A percentile compares a stretch with the other conserved stretches of the same genome.
Evolutionary conservation across 164 flowering plant species (phyloP).

Genomic region (Hamamelis virginiana): DNA sequence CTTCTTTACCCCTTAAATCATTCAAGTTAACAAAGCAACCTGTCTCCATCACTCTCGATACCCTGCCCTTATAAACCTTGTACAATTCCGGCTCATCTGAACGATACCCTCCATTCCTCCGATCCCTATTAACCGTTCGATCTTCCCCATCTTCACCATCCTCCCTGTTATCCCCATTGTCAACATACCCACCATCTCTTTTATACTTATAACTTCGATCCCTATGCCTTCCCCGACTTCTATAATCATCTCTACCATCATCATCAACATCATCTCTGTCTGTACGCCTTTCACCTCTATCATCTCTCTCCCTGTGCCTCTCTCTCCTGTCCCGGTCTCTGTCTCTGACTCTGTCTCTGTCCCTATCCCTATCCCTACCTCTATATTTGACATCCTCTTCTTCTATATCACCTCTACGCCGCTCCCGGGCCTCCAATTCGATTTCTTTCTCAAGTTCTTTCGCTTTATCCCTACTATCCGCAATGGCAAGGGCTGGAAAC

Average conservation of each 20-base stretch:
- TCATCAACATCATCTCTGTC: constrained; percentile 16
- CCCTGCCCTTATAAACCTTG: constrained; percentile 70
- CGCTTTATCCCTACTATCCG: constrained; percentile 54
- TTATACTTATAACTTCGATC: constrained; percentile 20
- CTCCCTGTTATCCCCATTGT: constrained; percentile 16
- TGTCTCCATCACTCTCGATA: constrained; percentile 77
- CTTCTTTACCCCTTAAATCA: constrained; percentile 79
- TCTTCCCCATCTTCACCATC: constrained; percentile 22
- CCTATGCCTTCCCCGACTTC: constrained; percentile 13
- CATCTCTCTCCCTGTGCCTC: constrained; percentile 22
- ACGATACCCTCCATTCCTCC: constrained; percentile 17
- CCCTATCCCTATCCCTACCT: constrained; percentile 26
- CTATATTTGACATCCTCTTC: constrained; percentile 23
- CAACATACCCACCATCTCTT: constrained; percentile 17
- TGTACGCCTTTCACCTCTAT: background rate
- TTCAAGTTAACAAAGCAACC: constrained; percentile 78
- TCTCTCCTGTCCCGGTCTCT: constrained; percentile 20
- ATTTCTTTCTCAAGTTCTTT: constrained; percentile 72
- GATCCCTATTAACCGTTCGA: constrained; percentile 7
- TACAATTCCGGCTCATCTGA: constrained; percentile 66
- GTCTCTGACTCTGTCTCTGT: constrained; percentile 22
- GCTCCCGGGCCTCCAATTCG: constrained; percentile 43
- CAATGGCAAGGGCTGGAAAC: constrained; percentile 48
- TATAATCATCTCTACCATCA: constrained; percentile 14
- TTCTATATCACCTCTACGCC: constrained; percentile 21